These are phyloP conservation scores for Herpetomonas tarakana DNA, from an alignment of 208 protist genomes.

Conservation along the genomic window DNA sequence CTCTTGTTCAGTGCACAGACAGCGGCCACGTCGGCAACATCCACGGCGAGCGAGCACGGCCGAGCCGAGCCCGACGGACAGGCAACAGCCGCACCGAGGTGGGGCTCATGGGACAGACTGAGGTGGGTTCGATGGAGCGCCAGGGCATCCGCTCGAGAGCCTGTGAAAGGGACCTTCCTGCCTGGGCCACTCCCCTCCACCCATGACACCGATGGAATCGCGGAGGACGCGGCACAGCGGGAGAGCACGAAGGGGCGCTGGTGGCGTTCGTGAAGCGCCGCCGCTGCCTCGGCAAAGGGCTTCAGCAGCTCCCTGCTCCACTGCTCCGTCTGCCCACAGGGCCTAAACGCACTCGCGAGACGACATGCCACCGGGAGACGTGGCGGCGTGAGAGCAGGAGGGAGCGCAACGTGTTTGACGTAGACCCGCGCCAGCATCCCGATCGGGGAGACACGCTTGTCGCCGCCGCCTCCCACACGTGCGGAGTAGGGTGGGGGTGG, in stretches of 20 bases:
- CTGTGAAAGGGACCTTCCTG: slow-evolving; percentile 22
- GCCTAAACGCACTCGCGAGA: too few relatives aligned
- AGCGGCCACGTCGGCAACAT: slow-evolving; percentile 39
- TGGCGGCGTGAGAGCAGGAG: too few relatives aligned
- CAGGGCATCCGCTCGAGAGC: slow-evolving; percentile 18
- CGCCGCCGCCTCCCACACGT: too few relatives aligned
- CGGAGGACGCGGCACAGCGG: slow-evolving; percentile 49
- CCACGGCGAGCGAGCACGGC: slow-evolving; percentile 21
- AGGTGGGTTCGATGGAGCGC: slow-evolving; percentile 24
- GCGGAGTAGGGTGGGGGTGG: too few relatives aligned
- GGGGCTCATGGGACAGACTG: slow-evolving; percentile 53
- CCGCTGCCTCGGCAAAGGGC: slow-evolving; percentile 3
- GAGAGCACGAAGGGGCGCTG: slow-evolving; percentile 55
- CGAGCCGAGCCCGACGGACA: slow-evolving; percentile 16
- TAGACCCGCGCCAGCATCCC: too few relatives aligned
- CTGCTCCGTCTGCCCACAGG: too few relatives aligned
- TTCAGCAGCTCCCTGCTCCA: neutral
- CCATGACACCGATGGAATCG: slow-evolving; percentile 13
- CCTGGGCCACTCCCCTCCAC: neutral
- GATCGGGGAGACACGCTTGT: too few relatives aligned
- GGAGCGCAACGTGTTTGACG: too few relatives aligned
- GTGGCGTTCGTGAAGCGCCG: slow-evolving; percentile 29
- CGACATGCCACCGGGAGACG: too few relatives aligned
- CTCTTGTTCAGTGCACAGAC: slow-evolving; percentile 26
- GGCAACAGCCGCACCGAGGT: slow-evolving; percentile 34